These are phyloP conservation scores for Aspergillus tamarii DNA, from an alignment of 2,329 filamentous ascomycete genomes.

Conservation along the genomic window DNA sequence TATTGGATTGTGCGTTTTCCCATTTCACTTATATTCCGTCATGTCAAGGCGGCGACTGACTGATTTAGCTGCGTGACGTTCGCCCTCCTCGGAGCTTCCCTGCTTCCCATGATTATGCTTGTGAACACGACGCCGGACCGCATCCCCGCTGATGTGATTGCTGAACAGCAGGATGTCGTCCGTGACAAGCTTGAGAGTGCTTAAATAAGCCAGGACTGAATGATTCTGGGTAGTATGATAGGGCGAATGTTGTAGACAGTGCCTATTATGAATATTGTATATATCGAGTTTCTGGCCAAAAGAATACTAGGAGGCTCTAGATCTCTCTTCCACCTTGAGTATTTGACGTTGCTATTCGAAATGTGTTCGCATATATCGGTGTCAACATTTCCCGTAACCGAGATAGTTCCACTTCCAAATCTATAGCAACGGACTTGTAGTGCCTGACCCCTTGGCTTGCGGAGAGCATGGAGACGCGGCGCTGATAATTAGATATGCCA, in stretches of 20 bases:
- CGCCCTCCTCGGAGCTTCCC: constrained; percentile 39
- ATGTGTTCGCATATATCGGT: too few species aligned
- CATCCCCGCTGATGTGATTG: constrained; percentile 45
- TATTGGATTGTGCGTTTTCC: constrained; percentile 42
- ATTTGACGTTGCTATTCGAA: too few species aligned
- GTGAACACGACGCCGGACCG: constrained; percentile 46
- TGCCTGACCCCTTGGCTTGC: too few species aligned
- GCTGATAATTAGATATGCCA: too few species aligned
- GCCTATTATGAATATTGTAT: too few species aligned
- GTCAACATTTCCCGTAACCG: too few species aligned
- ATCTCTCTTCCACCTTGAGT: too few species aligned
- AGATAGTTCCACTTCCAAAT: too few species aligned
- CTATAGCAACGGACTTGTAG: too few species aligned
- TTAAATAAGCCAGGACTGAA: background rate
- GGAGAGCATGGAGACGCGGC: too few species aligned
- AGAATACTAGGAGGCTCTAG: too few species aligned
- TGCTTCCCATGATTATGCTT: constrained; percentile 43
- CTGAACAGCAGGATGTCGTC: constrained; percentile 33
- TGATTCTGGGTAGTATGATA: background rate
- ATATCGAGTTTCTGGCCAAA: too few species aligned
- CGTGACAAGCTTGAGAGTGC: background rate
- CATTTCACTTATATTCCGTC: background rate
- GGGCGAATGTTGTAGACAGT: background rate
- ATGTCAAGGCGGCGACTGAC: background rate
- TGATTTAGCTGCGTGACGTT: constrained; percentile 42